A percentile compares a stretch with the other conserved stretches of the same genome.
Evolutionary conservation across 73 alveolate genomes (phyloP).

Genomic region (Stentor coeruleus): DNA sequence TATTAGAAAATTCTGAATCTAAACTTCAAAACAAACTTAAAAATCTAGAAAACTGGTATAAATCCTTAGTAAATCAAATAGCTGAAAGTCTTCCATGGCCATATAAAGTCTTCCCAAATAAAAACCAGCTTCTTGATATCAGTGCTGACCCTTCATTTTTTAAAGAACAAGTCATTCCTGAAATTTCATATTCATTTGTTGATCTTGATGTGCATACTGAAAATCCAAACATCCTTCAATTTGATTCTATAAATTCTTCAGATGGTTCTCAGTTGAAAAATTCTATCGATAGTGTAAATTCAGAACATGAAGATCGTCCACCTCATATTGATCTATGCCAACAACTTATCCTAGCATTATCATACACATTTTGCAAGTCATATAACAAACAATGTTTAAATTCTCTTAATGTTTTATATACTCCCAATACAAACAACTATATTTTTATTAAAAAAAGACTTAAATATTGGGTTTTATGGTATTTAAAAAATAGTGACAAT

Average conservation of each 20-base stretch:
- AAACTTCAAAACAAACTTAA: not conserved
- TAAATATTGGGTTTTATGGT: not conserved
- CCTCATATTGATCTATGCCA: not conserved
- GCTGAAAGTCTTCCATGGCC: slow-evolving; percentile 13
- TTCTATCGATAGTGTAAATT: not conserved
- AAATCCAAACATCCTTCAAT: too few species aligned
- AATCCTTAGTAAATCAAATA: not conserved
- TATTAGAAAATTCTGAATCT: not conserved
- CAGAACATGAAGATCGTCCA: not conserved
- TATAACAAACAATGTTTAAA: too few species aligned
- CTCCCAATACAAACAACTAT: too few species aligned
- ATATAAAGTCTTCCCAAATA: not conserved
- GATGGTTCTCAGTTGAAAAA: not conserved
- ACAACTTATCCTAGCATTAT: not conserved
- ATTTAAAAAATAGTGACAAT: slow-evolving; percentile 2
- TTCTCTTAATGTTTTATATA: too few species aligned
- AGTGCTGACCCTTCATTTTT: slow-evolving; percentile 18
- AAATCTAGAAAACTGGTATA: not conserved
- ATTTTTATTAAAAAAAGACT: too few species aligned
- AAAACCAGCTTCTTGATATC: slow-evolving; percentile 10
- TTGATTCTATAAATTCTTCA: too few species aligned
- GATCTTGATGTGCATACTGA: slow-evolving; percentile 8
- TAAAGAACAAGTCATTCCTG: not conserved
- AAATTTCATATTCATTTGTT: not conserved
- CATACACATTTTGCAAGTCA: too few species aligned